These are phyloP conservation scores for Candida arabinofermentans DNA, from an alignment of 805 yeast genomes.

Conservation along the genomic window DNA sequence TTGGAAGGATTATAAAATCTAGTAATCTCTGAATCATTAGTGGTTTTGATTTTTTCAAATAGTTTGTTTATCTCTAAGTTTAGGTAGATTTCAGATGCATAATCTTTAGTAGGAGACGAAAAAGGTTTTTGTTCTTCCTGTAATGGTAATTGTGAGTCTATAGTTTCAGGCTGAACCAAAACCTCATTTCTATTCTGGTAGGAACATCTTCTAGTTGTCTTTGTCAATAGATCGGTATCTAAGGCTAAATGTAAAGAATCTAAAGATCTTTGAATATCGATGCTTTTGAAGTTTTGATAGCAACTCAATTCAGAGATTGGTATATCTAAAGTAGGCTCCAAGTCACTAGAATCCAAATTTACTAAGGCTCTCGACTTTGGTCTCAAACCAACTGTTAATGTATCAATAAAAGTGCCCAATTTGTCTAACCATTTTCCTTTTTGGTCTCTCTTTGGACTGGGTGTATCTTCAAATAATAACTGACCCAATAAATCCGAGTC, in stretches of 20 bases:
- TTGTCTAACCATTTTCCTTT: no score
- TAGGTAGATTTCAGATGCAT: conserved; percentile 18
- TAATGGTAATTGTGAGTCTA: not conserved
- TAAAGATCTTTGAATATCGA: conserved; percentile 11
- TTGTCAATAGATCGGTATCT: conserved; percentile 11
- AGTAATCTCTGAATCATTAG: conserved; percentile 10
- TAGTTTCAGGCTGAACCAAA: not conserved
- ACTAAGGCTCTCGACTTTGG: not conserved
- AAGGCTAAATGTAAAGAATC: conserved; percentile 9
- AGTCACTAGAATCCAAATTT: conserved; percentile 1
- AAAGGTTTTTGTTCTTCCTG: not conserved
- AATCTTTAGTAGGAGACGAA: not conserved
- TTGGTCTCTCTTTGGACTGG: no score
- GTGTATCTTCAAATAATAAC: no score
- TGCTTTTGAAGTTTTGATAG: conserved; percentile 13
- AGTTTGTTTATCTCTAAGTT: conserved; percentile 16
- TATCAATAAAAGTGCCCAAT: no score
- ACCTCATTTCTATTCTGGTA: not conserved
- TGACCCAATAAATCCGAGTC: no score
- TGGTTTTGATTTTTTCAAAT: conserved; percentile 10
- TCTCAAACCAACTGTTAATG: no score
- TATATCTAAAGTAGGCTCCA: no score
- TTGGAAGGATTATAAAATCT: conserved; percentile 12
- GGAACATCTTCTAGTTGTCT: conserved; percentile 11
- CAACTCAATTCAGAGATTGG: conserved; percentile 9